phyloP scores from a whole-genome alignment of 2,329 filamentous ascomycete genomes.

The Xylaria multiplex region DNA sequence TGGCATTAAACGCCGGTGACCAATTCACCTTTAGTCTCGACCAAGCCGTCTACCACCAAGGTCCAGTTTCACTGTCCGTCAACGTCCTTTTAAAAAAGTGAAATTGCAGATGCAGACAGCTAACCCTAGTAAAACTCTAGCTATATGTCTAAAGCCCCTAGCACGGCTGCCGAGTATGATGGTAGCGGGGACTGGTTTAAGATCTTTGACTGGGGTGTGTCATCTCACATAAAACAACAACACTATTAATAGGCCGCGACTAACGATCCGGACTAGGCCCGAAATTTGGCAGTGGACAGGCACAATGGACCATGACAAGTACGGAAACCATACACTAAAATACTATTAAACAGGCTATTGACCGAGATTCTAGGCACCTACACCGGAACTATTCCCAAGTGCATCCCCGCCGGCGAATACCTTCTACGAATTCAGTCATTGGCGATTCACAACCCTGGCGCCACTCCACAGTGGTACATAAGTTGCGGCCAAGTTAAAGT shows the following conservation, averaged over 20 bases:
- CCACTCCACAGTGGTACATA: conserved; percentile 59
- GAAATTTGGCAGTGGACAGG: conserved; percentile 48
- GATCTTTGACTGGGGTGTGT: conserved; percentile 51
- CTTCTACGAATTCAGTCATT: conserved; percentile 69
- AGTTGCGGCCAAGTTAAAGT: conserved; percentile 60
- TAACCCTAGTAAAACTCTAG: conserved; percentile 38
- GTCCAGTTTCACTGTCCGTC: conserved; percentile 50
- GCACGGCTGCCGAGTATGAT: conserved; percentile 50
- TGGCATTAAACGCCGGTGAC: conserved; percentile 52
- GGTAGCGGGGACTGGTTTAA: conserved; percentile 56
- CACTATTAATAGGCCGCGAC: background rate
- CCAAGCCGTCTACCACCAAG: conserved; percentile 55
- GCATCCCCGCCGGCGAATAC: conserved; percentile 66
- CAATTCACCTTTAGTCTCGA: conserved; percentile 54
- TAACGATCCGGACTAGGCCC: conserved; percentile 42
- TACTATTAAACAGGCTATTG: background rate
- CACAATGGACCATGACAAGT: conserved; percentile 51
- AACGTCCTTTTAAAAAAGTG: background rate
- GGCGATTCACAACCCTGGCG: conserved; percentile 66
- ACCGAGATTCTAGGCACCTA: conserved; percentile 45
- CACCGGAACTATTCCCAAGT: conserved; percentile 59
- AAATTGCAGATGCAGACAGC: background rate
- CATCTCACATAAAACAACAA: background rate
- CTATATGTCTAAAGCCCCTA: conserved; percentile 55
- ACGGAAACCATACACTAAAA: conserved; percentile 14